phyloP scores from a whole-genome alignment of 495 filamentous ascomycete species.

The Neurospora sp. region DNA sequence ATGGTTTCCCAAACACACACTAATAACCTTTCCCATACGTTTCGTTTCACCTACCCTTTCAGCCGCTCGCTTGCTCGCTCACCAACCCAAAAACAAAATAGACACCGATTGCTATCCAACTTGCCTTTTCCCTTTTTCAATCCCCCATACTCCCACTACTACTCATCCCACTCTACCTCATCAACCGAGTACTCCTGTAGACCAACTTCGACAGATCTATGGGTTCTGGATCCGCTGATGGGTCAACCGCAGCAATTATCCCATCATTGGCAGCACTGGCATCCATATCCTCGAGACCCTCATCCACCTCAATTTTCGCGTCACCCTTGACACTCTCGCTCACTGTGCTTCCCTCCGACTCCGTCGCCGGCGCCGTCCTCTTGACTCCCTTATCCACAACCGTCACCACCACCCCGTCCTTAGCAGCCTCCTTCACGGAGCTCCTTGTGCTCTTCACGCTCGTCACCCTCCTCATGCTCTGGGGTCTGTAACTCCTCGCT shows the following conservation, averaged over 20 bases:
- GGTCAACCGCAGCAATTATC: conserved; percentile 24
- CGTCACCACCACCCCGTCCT: conserved; percentile 5
- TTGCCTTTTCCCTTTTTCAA: not conserved
- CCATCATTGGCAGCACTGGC: conserved; percentile 1
- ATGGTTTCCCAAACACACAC: not conserved
- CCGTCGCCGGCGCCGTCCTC: not conserved
- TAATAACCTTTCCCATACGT: not conserved
- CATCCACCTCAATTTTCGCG: conserved; percentile 20
- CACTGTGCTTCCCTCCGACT: not conserved
- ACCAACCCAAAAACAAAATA: not conserved
- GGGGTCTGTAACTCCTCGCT: conserved; percentile 8
- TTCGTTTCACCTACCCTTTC: not conserved
- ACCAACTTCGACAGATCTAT: conserved; percentile 7
- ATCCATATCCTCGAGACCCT: conserved; percentile 32
- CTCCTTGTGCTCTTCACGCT: conserved; percentile 2
- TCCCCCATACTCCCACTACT: not conserved
- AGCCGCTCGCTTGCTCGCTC: not conserved
- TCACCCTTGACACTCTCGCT: not conserved
- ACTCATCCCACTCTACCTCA: conserved; percentile 1
- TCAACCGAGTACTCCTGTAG: conserved; percentile 12
- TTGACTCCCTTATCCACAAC: conserved; percentile 12
- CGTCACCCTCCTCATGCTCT: conserved; percentile 20
- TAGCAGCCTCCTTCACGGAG: conserved; percentile 9
- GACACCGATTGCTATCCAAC: not conserved
- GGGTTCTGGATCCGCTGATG: conserved; percentile 28